phyloP scores from a whole-genome alignment of 2,329 filamentous ascomycete genomes.

The Microcyclospora pomicola region DNA sequence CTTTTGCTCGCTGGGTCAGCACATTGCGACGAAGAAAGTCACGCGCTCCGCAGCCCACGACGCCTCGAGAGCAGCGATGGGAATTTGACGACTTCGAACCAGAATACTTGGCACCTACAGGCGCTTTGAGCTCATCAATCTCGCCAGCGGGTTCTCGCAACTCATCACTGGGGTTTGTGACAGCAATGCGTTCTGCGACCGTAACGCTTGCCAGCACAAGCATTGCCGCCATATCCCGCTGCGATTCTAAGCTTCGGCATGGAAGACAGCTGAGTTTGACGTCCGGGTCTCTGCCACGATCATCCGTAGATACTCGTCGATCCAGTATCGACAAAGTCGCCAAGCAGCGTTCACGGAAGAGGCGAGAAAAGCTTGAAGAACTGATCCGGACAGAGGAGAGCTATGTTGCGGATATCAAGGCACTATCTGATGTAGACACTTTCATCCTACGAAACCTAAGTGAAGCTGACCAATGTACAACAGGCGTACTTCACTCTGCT shows the following conservation, averaged over 20 bases:
- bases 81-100: conserved; percentile 24
- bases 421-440: conserved; percentile 61
- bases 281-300: conserved; percentile 53
- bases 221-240: conserved; percentile 47
- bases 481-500: conserved; percentile 32
- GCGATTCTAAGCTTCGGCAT: conserved; percentile 26
- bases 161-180: conserved; percentile 66
- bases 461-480: conserved; percentile 3
- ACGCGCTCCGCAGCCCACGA: conserved; percentile 27
- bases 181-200: conserved; percentile 68
- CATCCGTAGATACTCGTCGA: conserved; percentile 43
- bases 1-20: conserved; percentile 62
- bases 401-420: conserved; percentile 77
- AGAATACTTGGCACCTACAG: conserved; percentile 5
- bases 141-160: conserved; percentile 43
- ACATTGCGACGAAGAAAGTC: conserved; percentile 48
- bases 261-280: conserved; percentile 42
- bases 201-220: conserved; percentile 63
- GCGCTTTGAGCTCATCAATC: conserved; percentile 14
- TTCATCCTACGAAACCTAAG: not conserved
- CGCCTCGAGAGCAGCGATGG: conserved; percentile 22
- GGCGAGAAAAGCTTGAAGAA: conserved; percentile 71
- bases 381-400: conserved; percentile 73
- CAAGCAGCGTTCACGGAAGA: conserved; percentile 57
- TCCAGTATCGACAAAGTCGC: conserved; percentile 51